These are phyloP conservation scores for Aspergillus sp. DNA, from an alignment of 2,329 filamentous ascomycete genomes.

Conservation along the genomic window DNA sequence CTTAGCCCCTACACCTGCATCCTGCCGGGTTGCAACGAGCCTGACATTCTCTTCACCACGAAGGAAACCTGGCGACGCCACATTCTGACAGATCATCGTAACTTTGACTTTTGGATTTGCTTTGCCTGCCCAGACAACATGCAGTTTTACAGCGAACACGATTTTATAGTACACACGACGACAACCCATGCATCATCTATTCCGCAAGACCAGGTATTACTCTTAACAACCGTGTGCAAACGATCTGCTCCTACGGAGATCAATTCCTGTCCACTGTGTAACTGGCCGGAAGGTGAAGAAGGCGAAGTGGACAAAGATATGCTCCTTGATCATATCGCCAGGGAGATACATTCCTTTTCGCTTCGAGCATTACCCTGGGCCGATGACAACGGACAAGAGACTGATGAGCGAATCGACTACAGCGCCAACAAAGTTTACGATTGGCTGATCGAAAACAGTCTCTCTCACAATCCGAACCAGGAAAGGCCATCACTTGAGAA, in stretches of 20 bases:
- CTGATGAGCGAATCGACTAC: neutral
- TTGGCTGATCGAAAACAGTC: neutral
- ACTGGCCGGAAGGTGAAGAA: neutral
- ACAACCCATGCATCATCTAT: neutral
- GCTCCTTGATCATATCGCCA: constrained; percentile 1
- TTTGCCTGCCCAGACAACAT: neutral
- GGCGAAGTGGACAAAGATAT: neutral
- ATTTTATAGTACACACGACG: neutral
- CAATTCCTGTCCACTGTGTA: neutral
- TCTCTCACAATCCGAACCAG: neutral
- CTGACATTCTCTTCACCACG: neutral
- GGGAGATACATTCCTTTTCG: constrained; percentile 4
- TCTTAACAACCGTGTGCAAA: neutral
- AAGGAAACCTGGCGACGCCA: constrained; percentile 2
- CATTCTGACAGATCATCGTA: constrained; percentile 1
- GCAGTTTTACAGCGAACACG: neutral
- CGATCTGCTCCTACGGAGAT: neutral
- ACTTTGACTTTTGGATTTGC: constrained; percentile 1
- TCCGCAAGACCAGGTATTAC: neutral
- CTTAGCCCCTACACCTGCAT: constrained; percentile 6
- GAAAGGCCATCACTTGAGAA: neutral
- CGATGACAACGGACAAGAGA: neutral
- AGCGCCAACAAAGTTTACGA: neutral
- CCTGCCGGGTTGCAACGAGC: constrained; percentile 1
- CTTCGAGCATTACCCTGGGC: constrained; percentile 5